phyloP scores from a whole-genome alignment of 768 basidiomycete genomes.

The Naganishia kalamii region DNA sequence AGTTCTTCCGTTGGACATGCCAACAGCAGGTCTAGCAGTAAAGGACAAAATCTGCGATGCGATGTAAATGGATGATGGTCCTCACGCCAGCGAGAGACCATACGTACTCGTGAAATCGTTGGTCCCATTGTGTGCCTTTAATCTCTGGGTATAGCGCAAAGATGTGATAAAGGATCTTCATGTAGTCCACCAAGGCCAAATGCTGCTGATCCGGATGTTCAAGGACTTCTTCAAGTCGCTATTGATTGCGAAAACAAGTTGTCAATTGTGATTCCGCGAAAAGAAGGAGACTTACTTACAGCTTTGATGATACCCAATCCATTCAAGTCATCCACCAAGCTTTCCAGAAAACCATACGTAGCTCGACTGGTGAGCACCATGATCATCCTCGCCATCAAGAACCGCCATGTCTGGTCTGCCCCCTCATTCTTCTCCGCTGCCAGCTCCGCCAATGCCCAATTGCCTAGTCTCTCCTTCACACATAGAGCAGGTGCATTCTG shows the following conservation, averaged over 20 bases:
- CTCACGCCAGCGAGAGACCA: neutral
- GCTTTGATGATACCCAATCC: neutral
- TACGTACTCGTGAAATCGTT: conserved; percentile 63
- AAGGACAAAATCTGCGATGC: neutral
- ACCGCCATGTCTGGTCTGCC: neutral
- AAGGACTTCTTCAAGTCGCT: neutral
- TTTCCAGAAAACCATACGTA: conserved; percentile 3
- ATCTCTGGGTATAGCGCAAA: conserved; percentile 67
- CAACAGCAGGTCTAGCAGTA: conserved; percentile 58
- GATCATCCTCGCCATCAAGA: conserved; percentile 11
- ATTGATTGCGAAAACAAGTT: no score
- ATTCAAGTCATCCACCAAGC: neutral
- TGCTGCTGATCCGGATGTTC: neutral
- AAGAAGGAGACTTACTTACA: neutral
- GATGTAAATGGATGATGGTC: neutral
- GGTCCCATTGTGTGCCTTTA: conserved; percentile 54
- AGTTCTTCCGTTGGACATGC: conserved; percentile 61
- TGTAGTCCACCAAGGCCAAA: conserved; percentile 68
- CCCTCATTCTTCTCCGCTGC: neutral
- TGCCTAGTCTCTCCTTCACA: neutral
- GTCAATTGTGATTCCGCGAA: no score
- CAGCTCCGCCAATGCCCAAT: neutral
- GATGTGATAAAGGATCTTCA: conserved; percentile 80
- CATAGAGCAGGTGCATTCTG: conserved; percentile 1
- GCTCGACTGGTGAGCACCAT: conserved; percentile 10